phyloP scores from a whole-genome alignment of 169 alveolate species.

The Fabrea salina region DNA sequence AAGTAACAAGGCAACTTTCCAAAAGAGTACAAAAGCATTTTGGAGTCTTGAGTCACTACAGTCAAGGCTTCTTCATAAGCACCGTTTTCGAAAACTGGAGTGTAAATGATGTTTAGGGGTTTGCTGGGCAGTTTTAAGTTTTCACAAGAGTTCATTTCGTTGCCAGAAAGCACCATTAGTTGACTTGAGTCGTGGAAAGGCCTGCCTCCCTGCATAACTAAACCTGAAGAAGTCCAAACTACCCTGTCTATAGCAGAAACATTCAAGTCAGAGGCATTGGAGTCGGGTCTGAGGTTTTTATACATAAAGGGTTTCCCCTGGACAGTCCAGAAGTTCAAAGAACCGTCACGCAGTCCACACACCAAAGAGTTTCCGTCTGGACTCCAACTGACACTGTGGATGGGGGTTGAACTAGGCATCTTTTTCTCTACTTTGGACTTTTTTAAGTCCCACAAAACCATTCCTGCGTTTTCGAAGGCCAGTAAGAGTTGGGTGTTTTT shows the following conservation, averaged over 20 bases:
- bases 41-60: neutral
- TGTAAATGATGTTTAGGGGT: neutral
- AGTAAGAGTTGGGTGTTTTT: neutral
- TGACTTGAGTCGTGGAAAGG: neutral
- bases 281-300: neutral
- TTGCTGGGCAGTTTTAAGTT: neutral
- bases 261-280: neutral
- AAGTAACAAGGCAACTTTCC: neutral
- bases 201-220: neutral
- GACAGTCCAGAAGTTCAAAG: neutral
- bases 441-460: constrained; percentile 3
- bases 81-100: neutral
- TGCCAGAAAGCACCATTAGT: neutral
- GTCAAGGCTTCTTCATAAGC: neutral
- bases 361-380: constrained; percentile 1
- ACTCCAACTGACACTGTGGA: neutral
- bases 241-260: neutral
- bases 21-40: neutral
- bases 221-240: neutral
- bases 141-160: neutral
- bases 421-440: neutral
- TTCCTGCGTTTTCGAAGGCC: neutral
- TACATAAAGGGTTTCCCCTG: neutral
- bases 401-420: neutral
- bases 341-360: neutral